phyloP scores from a whole-genome alignment of 192 early-diverging fungal genomes.

The Coemansia sp. region DNA sequence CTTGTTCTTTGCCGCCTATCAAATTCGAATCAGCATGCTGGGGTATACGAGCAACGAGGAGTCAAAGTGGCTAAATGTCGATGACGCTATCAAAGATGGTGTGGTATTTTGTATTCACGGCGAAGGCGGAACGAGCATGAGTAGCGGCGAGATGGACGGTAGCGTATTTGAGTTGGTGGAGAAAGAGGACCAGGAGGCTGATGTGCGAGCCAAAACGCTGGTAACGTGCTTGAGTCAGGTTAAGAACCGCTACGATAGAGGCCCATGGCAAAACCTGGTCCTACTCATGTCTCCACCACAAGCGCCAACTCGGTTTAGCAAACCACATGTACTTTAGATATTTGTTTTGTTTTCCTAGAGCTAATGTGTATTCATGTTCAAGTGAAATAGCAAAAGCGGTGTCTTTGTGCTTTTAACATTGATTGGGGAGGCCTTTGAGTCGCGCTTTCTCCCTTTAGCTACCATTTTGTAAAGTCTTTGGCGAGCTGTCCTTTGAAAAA shows the following conservation, averaged over 20 bases:
- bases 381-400: too few species aligned
- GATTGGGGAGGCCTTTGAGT: not conserved
- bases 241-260: constrained; percentile 47
- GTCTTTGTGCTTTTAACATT: not conserved
- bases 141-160: not conserved
- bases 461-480: not conserved
- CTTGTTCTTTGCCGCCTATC: constrained; percentile 38
- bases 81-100: constrained; percentile 41
- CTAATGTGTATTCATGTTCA: not conserved
- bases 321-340: not conserved
- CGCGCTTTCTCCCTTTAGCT: too few species aligned
- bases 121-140: constrained; percentile 9
- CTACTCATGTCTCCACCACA: constrained; percentile 31
- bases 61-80: constrained; percentile 51
- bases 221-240: constrained; percentile 41
- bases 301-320: not conserved
- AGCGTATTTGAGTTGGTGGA: constrained; percentile 33
- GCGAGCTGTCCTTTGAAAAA: not conserved
- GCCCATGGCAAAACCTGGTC: constrained; percentile 38
- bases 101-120: constrained; percentile 38
- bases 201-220: constrained; percentile 24
- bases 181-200: constrained; percentile 43
- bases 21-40: constrained; percentile 47
- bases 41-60: constrained; percentile 57
- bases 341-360: too few species aligned